Conservation (phyloP, 169 alveolate genomes). For the Eimeria zaria region DNA sequence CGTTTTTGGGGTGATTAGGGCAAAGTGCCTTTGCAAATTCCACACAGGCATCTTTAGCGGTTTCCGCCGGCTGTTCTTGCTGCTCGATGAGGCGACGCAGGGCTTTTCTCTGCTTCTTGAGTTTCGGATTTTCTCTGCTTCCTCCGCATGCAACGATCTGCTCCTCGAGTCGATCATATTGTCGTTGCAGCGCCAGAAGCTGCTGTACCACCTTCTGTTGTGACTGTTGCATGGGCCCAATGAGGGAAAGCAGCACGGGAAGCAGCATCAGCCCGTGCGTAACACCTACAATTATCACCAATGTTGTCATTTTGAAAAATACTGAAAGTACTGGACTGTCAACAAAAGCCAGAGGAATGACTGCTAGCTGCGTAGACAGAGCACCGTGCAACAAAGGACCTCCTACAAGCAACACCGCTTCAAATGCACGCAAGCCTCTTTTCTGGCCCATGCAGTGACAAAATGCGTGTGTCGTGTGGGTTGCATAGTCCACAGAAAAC, state of each 20-base stretch:
- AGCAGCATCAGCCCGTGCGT: slow-evolving; percentile 85
- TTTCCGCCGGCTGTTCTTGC: slow-evolving; percentile 76
- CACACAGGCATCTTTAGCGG: slow-evolving; percentile 57
- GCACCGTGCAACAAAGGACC: slow-evolving; percentile 93
- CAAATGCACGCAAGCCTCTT: slow-evolving; percentile 90
- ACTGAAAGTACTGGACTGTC: slow-evolving; percentile 90
- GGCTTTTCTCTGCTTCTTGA: slow-evolving; percentile 45
- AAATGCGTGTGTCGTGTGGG: slow-evolving; percentile 92
- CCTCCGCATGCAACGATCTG: slow-evolving; percentile 75
- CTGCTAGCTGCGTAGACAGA: slow-evolving; percentile 92
- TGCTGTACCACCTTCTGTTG: slow-evolving; percentile 50
- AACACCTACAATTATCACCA: slow-evolving; percentile 87
- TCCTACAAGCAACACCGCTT: slow-evolving; percentile 91
- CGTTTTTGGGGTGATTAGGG: slow-evolving; percentile 64
- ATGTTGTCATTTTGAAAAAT: slow-evolving; percentile 91
- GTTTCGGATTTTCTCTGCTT: slow-evolving; percentile 53
- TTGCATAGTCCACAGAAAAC: slow-evolving; percentile 91
- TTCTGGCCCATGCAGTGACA: slow-evolving; percentile 91
- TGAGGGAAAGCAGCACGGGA: slow-evolving; percentile 84
- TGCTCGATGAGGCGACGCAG: slow-evolving; percentile 75
- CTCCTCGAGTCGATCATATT: slow-evolving; percentile 35
- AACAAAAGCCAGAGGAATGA: slow-evolving; percentile 89
- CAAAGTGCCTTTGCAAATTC: slow-evolving; percentile 48
- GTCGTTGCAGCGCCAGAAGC: slow-evolving; percentile 50
- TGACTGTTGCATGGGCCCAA: slow-evolving; percentile 84